Percentiles rank a stretch among this genome's conserved stretches.
phyloP scores from a whole-genome alignment of 495 filamentous ascomycete species.

The Xylaria flabelliformis region DNA sequence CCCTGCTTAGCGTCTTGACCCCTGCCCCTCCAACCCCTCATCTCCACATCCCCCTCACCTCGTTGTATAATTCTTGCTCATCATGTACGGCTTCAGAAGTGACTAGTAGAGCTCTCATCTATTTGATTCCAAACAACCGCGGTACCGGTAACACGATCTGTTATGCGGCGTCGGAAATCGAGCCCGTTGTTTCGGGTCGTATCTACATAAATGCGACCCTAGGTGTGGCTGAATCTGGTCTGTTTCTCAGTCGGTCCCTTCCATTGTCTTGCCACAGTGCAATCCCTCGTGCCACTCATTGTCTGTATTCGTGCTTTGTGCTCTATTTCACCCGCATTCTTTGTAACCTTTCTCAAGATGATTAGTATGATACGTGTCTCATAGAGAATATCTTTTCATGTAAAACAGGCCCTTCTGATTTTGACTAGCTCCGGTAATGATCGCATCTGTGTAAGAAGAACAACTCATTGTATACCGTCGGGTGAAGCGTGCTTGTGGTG shows the following conservation, averaged over 20 bases:
- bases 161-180: background rate
- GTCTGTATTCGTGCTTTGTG: background rate
- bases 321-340: conserved; percentile 7
- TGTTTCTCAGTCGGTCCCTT: background rate
- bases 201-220: background rate
- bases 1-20: background rate
- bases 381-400: background rate
- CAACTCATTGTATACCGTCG: background rate
- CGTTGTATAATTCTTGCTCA: conserved; percentile 13
- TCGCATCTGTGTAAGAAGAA: conserved; percentile 1
- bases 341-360: background rate
- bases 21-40: background rate
- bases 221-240: background rate
- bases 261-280: background rate
- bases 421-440: background rate
- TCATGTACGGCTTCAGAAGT: background rate
- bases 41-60: background rate
- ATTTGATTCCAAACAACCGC: background rate
- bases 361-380: background rate
- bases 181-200: background rate
- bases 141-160: background rate
- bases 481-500: background rate
- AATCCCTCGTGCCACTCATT: background rate
- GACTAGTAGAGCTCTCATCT: background rate
- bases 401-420: background rate